Base-by-base conservation (phyloP, 2,329 filamentous ascomycete species). In the Alternaria conjuncta region DNA sequence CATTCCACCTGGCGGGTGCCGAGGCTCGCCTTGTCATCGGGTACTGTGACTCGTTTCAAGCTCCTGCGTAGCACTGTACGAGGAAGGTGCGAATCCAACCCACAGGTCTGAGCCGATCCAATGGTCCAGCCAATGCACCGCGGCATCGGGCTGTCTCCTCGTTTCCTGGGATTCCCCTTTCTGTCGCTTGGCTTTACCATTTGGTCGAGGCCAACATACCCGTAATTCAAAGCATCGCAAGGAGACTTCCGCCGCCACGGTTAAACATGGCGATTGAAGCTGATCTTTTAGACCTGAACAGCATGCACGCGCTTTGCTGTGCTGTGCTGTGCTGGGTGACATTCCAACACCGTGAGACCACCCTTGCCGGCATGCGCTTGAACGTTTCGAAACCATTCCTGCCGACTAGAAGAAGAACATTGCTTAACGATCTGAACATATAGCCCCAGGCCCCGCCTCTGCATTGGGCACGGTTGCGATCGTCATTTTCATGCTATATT, bases 301-400 rank as follows among this genome's bases (percentile, higher is more conserved):
- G 32, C 32, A 36, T 18, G 10, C 23, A 43, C 12, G 18, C 55
- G 30, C 28, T 25, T 55, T 59, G 13, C 15, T 20, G 20, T 30
- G 43, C 43, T n/a, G 41, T 30, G 43, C 43, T 18, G 41, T 21
- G 20, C 13, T 11, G 20, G 23, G 43, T 26, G 15, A 23, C 32
- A 30, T 26, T 15, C 26, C 7, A 12, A 18, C n/a, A 20, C 36
- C 51, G 18, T 46, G 58, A 61, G 47, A 50, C 26, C 28, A 56
- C 20, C 18, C 6, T 30, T 55, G 18, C 20, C 28, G 2, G 28
- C 46, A 54, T 50, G 20, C 41, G 57, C 60, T 56, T 60, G 15
- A 57, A 36, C 20, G 63, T 66, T 66, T 66, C 63, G 57, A 66
- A 60, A 63, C 62, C 53, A 45, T 21, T 45, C 13, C 44, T 18